phyloP scores from a whole-genome alignment of 768 basidiomycete species.

The Obba rivulosa region DNA sequence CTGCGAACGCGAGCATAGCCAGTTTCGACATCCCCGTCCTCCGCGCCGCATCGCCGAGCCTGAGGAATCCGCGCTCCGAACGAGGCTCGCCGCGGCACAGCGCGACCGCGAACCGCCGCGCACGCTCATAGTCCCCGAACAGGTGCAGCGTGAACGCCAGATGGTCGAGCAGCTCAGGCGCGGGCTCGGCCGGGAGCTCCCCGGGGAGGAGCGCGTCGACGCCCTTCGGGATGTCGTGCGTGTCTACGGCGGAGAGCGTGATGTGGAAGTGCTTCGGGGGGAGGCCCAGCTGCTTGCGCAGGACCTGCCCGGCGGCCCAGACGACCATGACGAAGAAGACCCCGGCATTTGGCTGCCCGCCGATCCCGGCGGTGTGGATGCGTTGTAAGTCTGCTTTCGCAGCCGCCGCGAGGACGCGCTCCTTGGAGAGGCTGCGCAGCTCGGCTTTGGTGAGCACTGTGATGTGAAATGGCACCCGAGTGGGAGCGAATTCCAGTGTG shows the following conservation, averaged over 20 bases:
- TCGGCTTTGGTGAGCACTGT: slow-evolving; percentile 38
- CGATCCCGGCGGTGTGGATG: slow-evolving; percentile 14
- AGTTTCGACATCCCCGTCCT: slow-evolving; percentile 34
- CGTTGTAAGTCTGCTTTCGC: slow-evolving; percentile 7
- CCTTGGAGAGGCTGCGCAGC: slow-evolving; percentile 19
- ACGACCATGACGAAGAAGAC: slow-evolving; percentile 45
- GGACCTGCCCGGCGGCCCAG: slow-evolving; percentile 48
- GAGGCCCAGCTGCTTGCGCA: slow-evolving; percentile 44
- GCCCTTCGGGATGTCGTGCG: slow-evolving; percentile 43
- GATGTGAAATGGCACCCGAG: slow-evolving; percentile 30
- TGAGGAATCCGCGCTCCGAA: slow-evolving; percentile 42
- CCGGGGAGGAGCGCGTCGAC: slow-evolving; percentile 37
- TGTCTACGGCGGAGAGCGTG: slow-evolving; percentile 37
- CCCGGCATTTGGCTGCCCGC: slow-evolving; percentile 8
- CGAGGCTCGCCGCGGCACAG: slow-evolving; percentile 28
- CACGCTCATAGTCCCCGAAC: slow-evolving; percentile 30
- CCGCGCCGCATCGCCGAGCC: slow-evolving; percentile 43
- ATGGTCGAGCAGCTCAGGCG: slow-evolving; percentile 38
- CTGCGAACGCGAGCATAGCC: slow-evolving; percentile 52
- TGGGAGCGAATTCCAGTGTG: neutral
- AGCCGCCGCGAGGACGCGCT: slow-evolving; percentile 10
- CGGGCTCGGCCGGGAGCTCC: slow-evolving; percentile 27
- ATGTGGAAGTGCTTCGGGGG: slow-evolving; percentile 53
- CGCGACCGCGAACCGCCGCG: slow-evolving; percentile 27
- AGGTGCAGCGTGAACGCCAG: slow-evolving; percentile 39